A percentile compares a stretch with the other conserved stretches of the same genome.
phyloP scores from a whole-genome alignment of 352 stramenopile genomes.

The Phytophthora chlamydospora region DNA sequence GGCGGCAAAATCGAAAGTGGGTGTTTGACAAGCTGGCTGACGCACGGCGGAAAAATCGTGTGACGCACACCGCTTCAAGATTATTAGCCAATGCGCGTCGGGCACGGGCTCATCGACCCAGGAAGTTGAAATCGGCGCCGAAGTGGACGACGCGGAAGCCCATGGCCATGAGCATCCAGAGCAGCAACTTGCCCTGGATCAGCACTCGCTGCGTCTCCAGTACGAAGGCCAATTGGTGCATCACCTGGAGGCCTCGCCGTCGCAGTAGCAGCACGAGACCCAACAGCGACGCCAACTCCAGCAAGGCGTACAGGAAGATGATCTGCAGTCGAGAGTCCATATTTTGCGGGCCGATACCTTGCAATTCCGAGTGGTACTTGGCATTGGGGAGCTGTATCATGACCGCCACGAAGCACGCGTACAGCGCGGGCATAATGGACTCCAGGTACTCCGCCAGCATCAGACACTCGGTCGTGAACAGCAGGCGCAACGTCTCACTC shows the following conservation, averaged over 20 bases:
- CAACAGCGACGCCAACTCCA: slow-evolving; percentile 28
- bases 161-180: slow-evolving; percentile 28
- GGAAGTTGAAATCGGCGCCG: slow-evolving; percentile 29
- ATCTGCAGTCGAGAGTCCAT: slow-evolving; percentile 2
- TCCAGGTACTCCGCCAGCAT: slow-evolving; percentile 38
- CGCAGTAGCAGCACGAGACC: slow-evolving; percentile 7
- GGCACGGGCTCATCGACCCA: background rate
- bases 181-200: slow-evolving; percentile 26
- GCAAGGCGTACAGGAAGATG: slow-evolving; percentile 17
- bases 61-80: slow-evolving; percentile 15
- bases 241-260: background rate
- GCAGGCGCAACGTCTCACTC: slow-evolving; percentile 15
- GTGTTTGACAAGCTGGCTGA: slow-evolving; percentile 13
- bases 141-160: slow-evolving; percentile 26
- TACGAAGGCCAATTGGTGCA: slow-evolving; percentile 30
- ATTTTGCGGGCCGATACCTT: background rate
- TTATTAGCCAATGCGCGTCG: background rate
- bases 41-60: slow-evolving; percentile 22
- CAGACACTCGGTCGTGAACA: slow-evolving; percentile 37
- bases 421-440: slow-evolving; percentile 27
- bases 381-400: slow-evolving; percentile 23
- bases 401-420: slow-evolving; percentile 12
- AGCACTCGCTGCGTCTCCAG: slow-evolving; percentile 24
- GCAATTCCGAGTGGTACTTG: slow-evolving; percentile 30
- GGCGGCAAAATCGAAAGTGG: slow-evolving; percentile 3